Base-by-base conservation (phyloP, 768 basidiomycete species). In the Krasilnikovozyma curviuscula region DNA sequence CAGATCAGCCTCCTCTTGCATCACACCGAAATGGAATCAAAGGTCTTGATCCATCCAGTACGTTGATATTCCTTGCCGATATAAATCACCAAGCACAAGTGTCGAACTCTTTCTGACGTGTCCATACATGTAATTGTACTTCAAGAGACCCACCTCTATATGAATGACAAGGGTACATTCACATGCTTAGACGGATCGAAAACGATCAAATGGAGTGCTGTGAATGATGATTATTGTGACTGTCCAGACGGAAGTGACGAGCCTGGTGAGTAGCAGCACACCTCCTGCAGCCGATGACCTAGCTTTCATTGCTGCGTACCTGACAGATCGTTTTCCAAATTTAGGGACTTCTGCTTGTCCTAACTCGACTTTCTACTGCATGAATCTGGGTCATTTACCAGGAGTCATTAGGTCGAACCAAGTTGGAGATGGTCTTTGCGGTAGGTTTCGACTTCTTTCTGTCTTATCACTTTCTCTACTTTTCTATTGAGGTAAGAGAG, bases 201-300 rank as follows among this genome's bases (percentile, higher is more conserved):
- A 58, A 71, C 74, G 53, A 83, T 95, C 54, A 67, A 78, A 2
- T 85, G 78, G 77, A 65, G 68, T 29, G 76, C 81, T 18, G 77
- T 93, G 23, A 93, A 95, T 62, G 84, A 95, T 60, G 86, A 95
- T 64, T 85, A 78, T 58, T 95, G 88, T 60, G 88, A 95, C 66
- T 95, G 88, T 60, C 70, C 71, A 27, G 88, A 93, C 59, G 86
- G 86, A n/a, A 86, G 81, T 54, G 88, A 95, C 55, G 88, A 95
- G 62, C 88, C 88, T 63, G 88, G 88, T 79, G 46, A 34, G 57
- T 57, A 9, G 9, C 24, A 14, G 3, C n/a, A 2, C 2, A 14
- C 16, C 30, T 23, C 10, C 8, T 33, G 3, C 10, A 12, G n/a
- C 19, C 34, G 16, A 28, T 21, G 24, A 19, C 25, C 14, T 14